Conservation (phyloP, 441 rosid species). For the Gossypium davidsonii region DNA sequence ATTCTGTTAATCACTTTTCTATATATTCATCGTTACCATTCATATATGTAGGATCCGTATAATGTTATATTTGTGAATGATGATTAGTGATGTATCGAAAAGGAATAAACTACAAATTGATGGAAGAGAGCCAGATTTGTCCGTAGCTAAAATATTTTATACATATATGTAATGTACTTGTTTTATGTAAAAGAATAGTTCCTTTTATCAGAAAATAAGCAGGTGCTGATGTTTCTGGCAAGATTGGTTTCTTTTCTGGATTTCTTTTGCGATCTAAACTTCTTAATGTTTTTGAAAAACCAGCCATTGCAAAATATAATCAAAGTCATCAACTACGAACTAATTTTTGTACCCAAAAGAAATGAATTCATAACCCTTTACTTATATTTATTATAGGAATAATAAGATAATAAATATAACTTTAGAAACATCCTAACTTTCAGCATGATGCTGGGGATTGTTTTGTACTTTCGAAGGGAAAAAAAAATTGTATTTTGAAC, state of each 20-base stretch:
- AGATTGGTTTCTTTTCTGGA: neutral
- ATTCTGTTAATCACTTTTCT: neutral
- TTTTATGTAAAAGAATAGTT: neutral
- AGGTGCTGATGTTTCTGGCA: neutral
- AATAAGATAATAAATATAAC: no score
- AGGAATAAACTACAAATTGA: neutral
- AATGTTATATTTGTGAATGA: neutral
- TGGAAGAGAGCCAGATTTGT: neutral
- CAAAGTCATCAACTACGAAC: neutral
- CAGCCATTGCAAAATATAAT: neutral
- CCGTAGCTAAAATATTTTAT: neutral
- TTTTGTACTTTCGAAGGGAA: neutral
- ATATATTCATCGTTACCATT: neutral
- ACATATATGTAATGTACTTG: neutral
- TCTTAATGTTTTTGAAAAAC: neutral
- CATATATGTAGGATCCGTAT: neutral
- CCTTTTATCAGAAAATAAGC: neutral
- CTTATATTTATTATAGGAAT: no score
- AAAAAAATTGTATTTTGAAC: neutral
- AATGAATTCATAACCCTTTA: neutral
- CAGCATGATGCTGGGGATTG: neutral
- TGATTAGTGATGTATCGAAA: neutral
- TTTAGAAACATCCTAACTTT: neutral
- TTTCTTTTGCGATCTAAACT: neutral
- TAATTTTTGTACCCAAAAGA: neutral